phyloP scores from a whole-genome alignment of 345 rosid species.

The Boechera divaricarpa region DNA sequence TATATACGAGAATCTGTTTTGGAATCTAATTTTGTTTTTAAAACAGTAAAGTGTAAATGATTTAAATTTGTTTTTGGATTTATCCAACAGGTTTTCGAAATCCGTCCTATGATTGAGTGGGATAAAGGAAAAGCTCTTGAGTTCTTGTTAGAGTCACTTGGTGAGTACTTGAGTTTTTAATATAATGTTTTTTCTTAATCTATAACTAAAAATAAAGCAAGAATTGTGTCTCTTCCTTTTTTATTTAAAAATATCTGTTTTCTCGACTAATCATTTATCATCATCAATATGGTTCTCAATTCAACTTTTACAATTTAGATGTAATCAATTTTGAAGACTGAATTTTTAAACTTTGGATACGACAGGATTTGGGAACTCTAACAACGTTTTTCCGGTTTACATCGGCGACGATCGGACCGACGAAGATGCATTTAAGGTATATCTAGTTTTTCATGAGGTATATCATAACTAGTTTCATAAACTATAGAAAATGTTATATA shows the following conservation, averaged over 20 bases:
- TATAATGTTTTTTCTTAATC: background rate
- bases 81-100: constrained; percentile 73
- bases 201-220: constrained; percentile 12
- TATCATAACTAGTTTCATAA: background rate
- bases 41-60: background rate
- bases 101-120: constrained; percentile 92
- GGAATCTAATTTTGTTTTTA: background rate
- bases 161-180: constrained; percentile 50
- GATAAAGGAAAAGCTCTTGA: constrained; percentile 97
- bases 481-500: background rate
- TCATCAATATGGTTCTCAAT: constrained; percentile 25
- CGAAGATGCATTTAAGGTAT: constrained; percentile 98
- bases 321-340: background rate
- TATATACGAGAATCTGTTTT: background rate
- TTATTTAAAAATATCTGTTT: background rate
- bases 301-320: background rate
- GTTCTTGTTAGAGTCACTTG: constrained; percentile 83
- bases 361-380: constrained; percentile 74
- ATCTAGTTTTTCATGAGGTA: background rate
- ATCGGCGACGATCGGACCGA: constrained; percentile 97
- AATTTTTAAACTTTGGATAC: constrained; percentile 18
- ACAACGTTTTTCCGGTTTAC: constrained; percentile 82
- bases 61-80: background rate
- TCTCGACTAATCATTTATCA: constrained; percentile 36
- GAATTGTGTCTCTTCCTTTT: constrained; percentile 20